Percentiles rank a stretch among this genome's conserved stretches.
These are phyloP conservation scores for Serendipita sp. DNA, from an alignment of 768 basidiomycete species.

Conservation along the genomic window DNA sequence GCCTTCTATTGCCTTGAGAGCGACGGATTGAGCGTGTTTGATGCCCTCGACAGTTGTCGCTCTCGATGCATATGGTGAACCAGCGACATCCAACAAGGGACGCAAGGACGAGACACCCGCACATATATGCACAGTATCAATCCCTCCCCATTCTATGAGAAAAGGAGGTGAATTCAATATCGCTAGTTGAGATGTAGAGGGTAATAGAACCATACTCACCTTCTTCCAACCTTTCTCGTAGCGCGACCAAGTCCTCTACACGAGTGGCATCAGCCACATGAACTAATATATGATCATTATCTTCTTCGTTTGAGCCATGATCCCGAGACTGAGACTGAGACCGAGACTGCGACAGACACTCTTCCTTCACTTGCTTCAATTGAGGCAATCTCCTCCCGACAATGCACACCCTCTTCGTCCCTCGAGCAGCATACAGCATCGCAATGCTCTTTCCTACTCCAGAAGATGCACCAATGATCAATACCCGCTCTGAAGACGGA, in stretches of 20 bases:
- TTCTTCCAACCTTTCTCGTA: slow-evolving; percentile 36
- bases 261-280: slow-evolving; percentile 47
- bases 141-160: slow-evolving; percentile 52
- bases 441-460: slow-evolving; percentile 69
- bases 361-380: slow-evolving; percentile 41
- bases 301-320: slow-evolving; percentile 9
- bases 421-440: slow-evolving; percentile 51
- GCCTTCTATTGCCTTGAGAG: slow-evolving; percentile 37
- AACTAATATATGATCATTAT: slow-evolving; percentile 25
- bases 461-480: slow-evolving; percentile 70
- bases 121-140: slow-evolving; percentile 69
- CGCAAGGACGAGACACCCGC: slow-evolving; percentile 75
- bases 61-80: slow-evolving; percentile 25
- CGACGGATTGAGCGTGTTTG: slow-evolving; percentile 38
- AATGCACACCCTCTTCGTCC: slow-evolving; percentile 49
- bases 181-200: not conserved
- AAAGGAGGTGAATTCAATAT: not conserved
- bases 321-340: slow-evolving; percentile 11
- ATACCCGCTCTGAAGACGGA: slow-evolving; percentile 45
- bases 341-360: slow-evolving; percentile 27
- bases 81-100: slow-evolving; percentile 58
- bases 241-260: slow-evolving; percentile 47
- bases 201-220: slow-evolving; percentile 27
- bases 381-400: slow-evolving; percentile 47
- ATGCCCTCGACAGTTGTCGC: slow-evolving; percentile 34